Evolutionary conservation across 2,329 filamentous ascomycete species (phyloP).

Genomic region (Dactylellina cionopaga): DNA sequence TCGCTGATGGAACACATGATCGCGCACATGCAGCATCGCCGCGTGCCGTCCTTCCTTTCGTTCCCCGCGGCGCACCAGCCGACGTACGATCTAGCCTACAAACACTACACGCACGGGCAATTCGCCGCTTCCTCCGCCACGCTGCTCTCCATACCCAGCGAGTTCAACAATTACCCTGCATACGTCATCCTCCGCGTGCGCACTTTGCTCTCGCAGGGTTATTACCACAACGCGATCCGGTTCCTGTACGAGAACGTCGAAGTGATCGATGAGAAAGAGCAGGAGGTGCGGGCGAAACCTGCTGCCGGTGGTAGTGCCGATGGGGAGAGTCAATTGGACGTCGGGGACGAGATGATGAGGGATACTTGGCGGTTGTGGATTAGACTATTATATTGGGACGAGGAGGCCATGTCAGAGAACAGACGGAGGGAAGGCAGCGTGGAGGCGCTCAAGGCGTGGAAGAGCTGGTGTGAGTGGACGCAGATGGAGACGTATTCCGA

Average conservation of each 20-base stretch:
- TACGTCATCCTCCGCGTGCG: conserved; percentile 44
- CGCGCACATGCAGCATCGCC: conserved; percentile 50
- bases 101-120: conserved; percentile 47
- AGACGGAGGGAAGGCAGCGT: conserved; percentile 18
- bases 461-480: conserved; percentile 47
- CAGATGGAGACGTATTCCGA: conserved; percentile 47
- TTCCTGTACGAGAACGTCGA: conserved; percentile 45
- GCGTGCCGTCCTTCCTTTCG: conserved; percentile 39
- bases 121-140: conserved; percentile 47
- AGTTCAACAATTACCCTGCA: conserved; percentile 39
- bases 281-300: conserved; percentile 6
- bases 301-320: not conserved
- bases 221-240: conserved; percentile 42
- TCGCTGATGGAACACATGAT: conserved; percentile 51
- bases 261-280: conserved; percentile 35
- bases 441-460: conserved; percentile 39
- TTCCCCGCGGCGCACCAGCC: conserved; percentile 40
- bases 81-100: conserved; percentile 25
- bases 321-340: conserved; percentile 19
- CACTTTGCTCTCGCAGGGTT: conserved; percentile 41
- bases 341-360: conserved; percentile 50
- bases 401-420: conserved; percentile 38
- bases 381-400: conserved; percentile 42
- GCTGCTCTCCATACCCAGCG: conserved; percentile 39
- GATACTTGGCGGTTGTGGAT: conserved; percentile 49